Base-by-base conservation (phyloP, 768 basidiomycete species). In the Lactarius indigo region DNA sequence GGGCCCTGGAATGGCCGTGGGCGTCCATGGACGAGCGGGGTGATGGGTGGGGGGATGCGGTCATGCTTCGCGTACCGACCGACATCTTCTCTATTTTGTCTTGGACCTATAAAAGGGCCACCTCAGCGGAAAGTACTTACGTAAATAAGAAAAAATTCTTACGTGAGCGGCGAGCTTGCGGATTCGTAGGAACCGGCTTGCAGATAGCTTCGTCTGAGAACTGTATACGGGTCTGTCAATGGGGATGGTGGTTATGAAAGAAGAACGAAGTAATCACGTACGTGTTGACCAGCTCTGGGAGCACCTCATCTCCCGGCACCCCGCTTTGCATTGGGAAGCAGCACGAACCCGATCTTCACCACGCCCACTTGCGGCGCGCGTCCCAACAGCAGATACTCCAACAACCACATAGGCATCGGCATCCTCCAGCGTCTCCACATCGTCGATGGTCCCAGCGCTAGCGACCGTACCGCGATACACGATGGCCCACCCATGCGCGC, bases 211-310 rank as follows among this genome's bases (percentile, higher is more conserved):
- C 0, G 91, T 88, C 72, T 95, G 90, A 18, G 87, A 79, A 2
- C 87, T 91, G 68, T 17, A 57, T 58, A 23, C 23, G 6, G 23
- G 50, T 15, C 50, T 5, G 13, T 52, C 23, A 26, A 52, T 7
- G 50, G 26, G 4, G 2, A 12, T 23, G 20, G 0, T n/a, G 9
- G 20, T 7, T 3, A n/a, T 13, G 50, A 50, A 26, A 13, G 26
- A 52, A 15, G 50, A 15, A 7, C 23, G 50, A 41, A 39, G n/a
- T 8, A 84, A 92, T 73, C 73, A 96, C 95, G 87, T 87, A 96
- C 95, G 87, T 87, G 74, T 92, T 93, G 65, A 96, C 80, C 64
- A 98, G 78, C 71, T 93, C 92, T 0, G 92, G 92, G 44, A 97
- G 76, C 68, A 81, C 79, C 67, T 90, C 84, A 33, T 76, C 81